A percentile compares a stretch with the other conserved stretches of the same genome.
phyloP scores from a whole-genome alignment of 441 rosid species.

The Rhodomyrtus psidioides region DNA sequence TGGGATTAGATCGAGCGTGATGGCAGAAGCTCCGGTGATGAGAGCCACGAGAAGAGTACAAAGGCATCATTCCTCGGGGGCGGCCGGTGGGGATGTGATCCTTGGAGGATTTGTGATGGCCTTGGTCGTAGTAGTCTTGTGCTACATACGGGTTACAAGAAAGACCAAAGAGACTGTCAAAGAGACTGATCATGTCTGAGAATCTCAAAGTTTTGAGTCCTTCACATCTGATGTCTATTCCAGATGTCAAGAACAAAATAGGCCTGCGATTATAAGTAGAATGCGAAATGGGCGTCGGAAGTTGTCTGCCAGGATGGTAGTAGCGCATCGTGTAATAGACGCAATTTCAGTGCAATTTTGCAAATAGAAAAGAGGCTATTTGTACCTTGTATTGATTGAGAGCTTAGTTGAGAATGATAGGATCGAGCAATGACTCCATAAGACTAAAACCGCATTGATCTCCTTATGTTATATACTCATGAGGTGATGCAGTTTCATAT shows the following conservation, averaged over 20 bases:
- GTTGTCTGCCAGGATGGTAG: neutral
- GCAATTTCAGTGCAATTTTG: neutral
- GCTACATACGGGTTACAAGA: conserved; percentile 25
- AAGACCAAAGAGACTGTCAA: neutral
- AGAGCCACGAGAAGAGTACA: conserved; percentile 3
- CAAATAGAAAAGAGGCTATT: neutral
- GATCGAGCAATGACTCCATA: neutral
- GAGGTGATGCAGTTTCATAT: neutral
- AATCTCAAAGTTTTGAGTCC: neutral
- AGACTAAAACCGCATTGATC: neutral
- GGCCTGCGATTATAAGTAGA: neutral
- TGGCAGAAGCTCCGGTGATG: neutral
- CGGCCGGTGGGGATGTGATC: conserved; percentile 21
- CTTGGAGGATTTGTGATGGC: conserved; percentile 26
- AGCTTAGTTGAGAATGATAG: neutral
- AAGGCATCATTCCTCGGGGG: conserved; percentile 4
- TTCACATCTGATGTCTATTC: neutral
- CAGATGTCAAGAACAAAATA: neutral
- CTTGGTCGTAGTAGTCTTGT: conserved; percentile 15
- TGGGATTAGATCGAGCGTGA: neutral
- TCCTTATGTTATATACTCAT: neutral
- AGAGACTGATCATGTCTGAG: too few species aligned
- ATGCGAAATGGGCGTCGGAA: neutral
- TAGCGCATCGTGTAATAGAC: neutral
- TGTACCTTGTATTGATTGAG: neutral